A percentile compares a stretch with the other conserved stretches of the same genome.
These are phyloP conservation scores for Yamadazyma takamatsuzukensis DNA, from an alignment of 805 yeast genomes.

Conservation along the genomic window DNA sequence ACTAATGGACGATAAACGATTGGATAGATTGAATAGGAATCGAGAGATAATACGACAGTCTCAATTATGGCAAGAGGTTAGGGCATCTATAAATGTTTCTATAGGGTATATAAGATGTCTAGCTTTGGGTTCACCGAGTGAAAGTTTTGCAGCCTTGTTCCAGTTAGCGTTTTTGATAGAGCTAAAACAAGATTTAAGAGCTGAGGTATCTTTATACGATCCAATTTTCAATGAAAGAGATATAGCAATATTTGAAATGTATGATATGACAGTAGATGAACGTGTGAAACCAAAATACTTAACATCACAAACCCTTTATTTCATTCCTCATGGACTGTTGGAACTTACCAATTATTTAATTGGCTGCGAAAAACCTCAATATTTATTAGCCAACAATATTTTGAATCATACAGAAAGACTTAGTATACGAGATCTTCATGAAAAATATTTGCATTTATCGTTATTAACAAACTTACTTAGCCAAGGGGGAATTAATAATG, in stretches of 20 bases:
- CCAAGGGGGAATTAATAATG: conserved; percentile 3
- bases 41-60: background rate
- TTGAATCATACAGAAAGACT: conserved; percentile 53
- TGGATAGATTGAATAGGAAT: conserved; percentile 1
- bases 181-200: conserved; percentile 20
- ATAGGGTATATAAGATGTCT: conserved; percentile 50
- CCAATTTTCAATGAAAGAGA: conserved; percentile 59
- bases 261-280: conserved; percentile 14
- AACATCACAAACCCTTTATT: conserved; percentile 40
- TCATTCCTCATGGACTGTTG: conserved; percentile 75
- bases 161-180: conserved; percentile 61
- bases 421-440: conserved; percentile 37
- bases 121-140: conserved; percentile 67
- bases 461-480: conserved; percentile 26
- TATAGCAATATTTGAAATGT: conserved; percentile 16
- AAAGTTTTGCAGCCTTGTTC: conserved; percentile 56
- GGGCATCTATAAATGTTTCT: background rate
- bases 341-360: conserved; percentile 44
- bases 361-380: conserved; percentile 26
- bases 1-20: too few species aligned
- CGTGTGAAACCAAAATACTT: conserved; percentile 7
- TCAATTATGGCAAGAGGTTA: conserved; percentile 2
- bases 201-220: conserved; percentile 52
- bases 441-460: conserved; percentile 43
- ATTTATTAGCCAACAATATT: conserved; percentile 50